Conservation (phyloP, 176 grass and related monocot genomes). For the Oropetium thomaeum region DNA sequence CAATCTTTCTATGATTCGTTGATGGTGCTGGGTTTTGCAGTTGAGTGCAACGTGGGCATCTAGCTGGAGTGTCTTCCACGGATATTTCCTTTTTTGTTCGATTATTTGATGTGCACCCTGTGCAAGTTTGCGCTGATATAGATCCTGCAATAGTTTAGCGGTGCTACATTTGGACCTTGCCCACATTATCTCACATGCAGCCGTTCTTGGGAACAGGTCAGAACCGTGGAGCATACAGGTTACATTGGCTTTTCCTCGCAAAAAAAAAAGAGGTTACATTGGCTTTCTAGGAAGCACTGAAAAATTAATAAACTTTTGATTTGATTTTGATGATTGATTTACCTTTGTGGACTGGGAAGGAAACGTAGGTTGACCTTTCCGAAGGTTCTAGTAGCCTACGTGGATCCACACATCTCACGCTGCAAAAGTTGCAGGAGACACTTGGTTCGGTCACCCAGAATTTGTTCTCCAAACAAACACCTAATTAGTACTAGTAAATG, state of each 20-base stretch:
- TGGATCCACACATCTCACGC: not conserved
- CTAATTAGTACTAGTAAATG: no score
- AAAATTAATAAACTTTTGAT: not conserved
- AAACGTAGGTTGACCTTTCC: slow-evolving; percentile 12
- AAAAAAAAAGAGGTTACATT: no score
- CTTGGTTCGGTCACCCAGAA: not conserved
- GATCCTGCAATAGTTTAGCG: no score
- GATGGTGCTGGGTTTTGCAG: not conserved
- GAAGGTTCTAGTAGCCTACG: not conserved
- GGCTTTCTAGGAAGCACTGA: not conserved
- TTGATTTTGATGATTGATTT: not conserved
- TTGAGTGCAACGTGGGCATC: not conserved
- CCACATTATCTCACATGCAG: not conserved
- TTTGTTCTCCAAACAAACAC: not conserved
- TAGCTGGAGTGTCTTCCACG: not conserved
- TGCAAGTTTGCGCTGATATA: not conserved
- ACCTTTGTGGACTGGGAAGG: not conserved
- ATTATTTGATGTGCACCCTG: not conserved
- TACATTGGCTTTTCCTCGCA: not conserved
- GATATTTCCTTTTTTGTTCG: no score
- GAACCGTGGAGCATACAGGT: not conserved
- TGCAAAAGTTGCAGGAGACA: not conserved
- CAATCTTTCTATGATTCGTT: not conserved
- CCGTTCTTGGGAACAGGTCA: not conserved
- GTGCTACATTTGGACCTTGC: not conserved